A percentile compares a stretch with the other conserved stretches of the same genome.
These are phyloP conservation scores for Microsporum ferrugineum DNA, from an alignment of 2,329 filamentous ascomycete genomes.

Conservation along the genomic window DNA sequence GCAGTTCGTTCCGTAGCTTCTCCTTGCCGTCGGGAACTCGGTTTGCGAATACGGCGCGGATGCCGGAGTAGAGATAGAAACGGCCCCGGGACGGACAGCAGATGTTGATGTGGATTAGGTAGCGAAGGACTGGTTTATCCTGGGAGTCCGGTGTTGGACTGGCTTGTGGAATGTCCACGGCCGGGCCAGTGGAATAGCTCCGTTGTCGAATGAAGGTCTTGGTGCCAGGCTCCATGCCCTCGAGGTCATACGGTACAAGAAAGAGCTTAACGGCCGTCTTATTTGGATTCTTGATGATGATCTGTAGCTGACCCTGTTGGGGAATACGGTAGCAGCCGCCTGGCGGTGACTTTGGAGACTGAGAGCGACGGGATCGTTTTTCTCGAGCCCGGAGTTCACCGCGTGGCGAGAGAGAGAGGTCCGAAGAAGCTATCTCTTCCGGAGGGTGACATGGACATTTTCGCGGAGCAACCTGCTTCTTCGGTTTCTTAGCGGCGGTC, in stretches of 20 bases:
- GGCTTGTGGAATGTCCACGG: conserved; percentile 57
- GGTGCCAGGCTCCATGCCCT: conserved; percentile 83
- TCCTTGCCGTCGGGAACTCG: conserved; percentile 92
- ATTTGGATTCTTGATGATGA: conserved; percentile 96
- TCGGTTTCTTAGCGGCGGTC: conserved; percentile 28
- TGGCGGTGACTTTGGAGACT: conserved; percentile 56
- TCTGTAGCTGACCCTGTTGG: conserved; percentile 84
- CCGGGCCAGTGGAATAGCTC: conserved; percentile 77
- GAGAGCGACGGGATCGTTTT: conserved; percentile 49
- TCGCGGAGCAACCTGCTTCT: conserved; percentile 25
- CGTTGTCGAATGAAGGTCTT: conserved; percentile 95
- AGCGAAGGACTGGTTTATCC: conserved; percentile 63
- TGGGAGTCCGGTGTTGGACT: conserved; percentile 22
- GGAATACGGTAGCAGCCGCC: conserved; percentile 91
- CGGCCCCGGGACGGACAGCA: conserved; percentile 74
- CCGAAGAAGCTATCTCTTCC: conserved; percentile 6
- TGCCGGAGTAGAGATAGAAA: conserved; percentile 81
- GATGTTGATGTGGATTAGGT: conserved; percentile 86
- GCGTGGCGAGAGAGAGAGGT: conserved; percentile 16
- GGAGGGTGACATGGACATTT: conserved; percentile 10
- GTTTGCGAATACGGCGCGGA: conserved; percentile 93
- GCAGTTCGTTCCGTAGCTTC: conserved; percentile 78
- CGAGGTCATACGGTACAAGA: conserved; percentile 80
- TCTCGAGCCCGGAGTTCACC: conserved; percentile 38
- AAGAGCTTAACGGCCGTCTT: conserved; percentile 97